Evolutionary conservation across 2,329 filamentous ascomycete species (phyloP).

Genomic region (Sporothrix brunneoviolacea): DNA sequence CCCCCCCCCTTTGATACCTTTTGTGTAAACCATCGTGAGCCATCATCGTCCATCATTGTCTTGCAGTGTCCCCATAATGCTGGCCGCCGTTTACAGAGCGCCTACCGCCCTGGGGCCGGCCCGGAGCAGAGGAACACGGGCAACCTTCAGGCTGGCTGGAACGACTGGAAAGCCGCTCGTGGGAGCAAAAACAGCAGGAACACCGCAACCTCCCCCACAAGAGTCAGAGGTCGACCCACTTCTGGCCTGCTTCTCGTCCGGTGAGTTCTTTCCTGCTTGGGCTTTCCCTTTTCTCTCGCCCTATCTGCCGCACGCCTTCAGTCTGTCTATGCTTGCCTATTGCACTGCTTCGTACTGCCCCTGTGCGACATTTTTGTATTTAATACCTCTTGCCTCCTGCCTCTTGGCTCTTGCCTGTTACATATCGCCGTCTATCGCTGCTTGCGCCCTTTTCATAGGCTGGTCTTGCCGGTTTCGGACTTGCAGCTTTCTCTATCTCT

Average conservation of each 20-base stretch:
- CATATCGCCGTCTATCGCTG: background rate
- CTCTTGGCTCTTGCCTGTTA: background rate
- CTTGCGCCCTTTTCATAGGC: background rate
- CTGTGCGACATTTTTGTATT: slow-evolving; percentile 10
- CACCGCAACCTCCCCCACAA: slow-evolving; percentile 11
- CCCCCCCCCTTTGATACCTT: background rate
- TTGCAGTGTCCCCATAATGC: slow-evolving; percentile 5
- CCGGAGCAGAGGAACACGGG: background rate
- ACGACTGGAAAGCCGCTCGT: background rate
- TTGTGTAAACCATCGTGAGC: background rate
- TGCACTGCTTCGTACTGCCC: background rate
- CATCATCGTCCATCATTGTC: no score
- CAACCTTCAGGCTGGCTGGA: background rate
- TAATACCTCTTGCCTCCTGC: background rate
- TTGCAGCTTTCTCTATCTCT: background rate
- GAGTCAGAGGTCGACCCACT: slow-evolving; percentile 18
- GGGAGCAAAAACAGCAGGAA: background rate
- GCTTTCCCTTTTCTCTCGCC: background rate
- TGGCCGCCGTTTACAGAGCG: slow-evolving; percentile 7
- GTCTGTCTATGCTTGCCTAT: background rate
- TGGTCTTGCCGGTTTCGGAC: background rate
- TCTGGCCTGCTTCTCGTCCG: slow-evolving; percentile 15
- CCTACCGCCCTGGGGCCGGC: background rate
- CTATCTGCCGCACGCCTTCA: background rate
- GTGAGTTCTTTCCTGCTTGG: slow-evolving; percentile 14